Base-by-base conservation (phyloP, 371 early-diverging fungal genomes). In the Mucor velutinosus region DNA sequence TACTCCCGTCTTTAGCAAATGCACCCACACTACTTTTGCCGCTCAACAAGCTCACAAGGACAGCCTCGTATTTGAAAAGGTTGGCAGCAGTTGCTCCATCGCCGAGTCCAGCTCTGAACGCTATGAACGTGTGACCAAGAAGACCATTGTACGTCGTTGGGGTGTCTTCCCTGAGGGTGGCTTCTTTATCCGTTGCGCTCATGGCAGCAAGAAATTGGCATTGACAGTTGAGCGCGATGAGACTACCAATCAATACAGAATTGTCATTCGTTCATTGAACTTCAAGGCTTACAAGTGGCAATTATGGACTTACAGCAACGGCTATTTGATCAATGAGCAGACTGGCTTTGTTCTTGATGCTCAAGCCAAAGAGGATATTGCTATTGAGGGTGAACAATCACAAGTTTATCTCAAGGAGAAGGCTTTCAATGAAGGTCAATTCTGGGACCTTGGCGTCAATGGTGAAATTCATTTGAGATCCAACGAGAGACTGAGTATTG, bases 271-370 rank as follows among this genome's bases (percentile, higher is more conserved):
- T 19, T 60, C 77, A 21, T 53, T 82, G 29, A 77, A 78, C 59
- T 80, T 75, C 53, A 78, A 76, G 65, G 73, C 71, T 5, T 77
- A 80, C 59, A 80, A 70, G 49, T 78, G 74, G 76, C 86, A 87
- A 65, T 74, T 84, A 51, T 87, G 87, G 87, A 69, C 73, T 7
- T 80, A 77, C 55, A 64, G 75, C 35, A 75, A 85, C 39, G 82
- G 84, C 17, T 76, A 84, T 66, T 65, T 87, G 71, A 76, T 85
- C 64, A 87, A 87, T 63, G 81, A 74, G 56, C 75, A 83, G 55
- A 87, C 84, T 51, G 86, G 86, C 23, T 71, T 85, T 33, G 86
- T 80, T 11, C 67, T 87, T 33, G 84, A 83, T 58, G 72, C 79
- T 45, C 72, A 80, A 60, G 66, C 69, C 21, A 61, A 74, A 12